These are phyloP conservation scores for Fraxinus floribunda DNA, from an alignment of 305 asterid genomes.

Conservation along the genomic window DNA sequence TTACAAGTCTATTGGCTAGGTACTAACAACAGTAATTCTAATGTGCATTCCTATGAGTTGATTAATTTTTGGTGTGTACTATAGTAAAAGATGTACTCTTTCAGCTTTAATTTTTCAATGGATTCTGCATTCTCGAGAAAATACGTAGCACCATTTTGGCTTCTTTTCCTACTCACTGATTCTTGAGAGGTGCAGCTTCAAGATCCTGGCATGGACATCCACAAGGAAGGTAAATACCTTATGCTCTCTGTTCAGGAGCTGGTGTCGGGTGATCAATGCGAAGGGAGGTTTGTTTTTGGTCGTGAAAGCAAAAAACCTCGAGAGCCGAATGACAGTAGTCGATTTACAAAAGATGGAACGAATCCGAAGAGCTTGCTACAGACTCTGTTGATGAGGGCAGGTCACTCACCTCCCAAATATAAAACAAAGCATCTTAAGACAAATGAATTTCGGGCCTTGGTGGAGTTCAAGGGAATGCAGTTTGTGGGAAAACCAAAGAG, in stretches of 20 bases:
- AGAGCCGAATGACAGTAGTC: conserved; percentile 49
- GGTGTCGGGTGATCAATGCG: conserved; percentile 85
- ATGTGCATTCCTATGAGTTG: neutral
- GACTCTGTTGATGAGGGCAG: conserved; percentile 94
- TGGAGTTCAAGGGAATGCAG: conserved; percentile 96
- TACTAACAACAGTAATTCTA: neutral
- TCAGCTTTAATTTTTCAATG: neutral
- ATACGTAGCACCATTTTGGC: neutral
- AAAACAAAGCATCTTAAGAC: conserved; percentile 95
- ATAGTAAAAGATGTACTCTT: neutral
- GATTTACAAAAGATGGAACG: conserved; percentile 82
- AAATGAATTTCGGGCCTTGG: conserved; percentile 85
- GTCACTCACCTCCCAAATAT: conserved; percentile 93
- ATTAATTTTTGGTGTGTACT: neutral
- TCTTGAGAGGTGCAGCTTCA: conserved; percentile 55
- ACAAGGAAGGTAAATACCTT: conserved; percentile 91
- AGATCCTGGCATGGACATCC: conserved; percentile 77
- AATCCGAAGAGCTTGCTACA: conserved; percentile 94
- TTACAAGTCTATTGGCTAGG: neutral
- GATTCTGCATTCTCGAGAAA: conserved; percentile 6
- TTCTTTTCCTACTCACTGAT: conserved; percentile 9
- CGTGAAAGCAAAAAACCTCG: conserved; percentile 74
- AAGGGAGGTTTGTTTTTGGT: conserved; percentile 89
- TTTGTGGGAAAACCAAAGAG: conserved; percentile 94
- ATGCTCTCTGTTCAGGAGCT: conserved; percentile 89